These are phyloP conservation scores for Coemansia sp. DNA, from an alignment of 371 early-diverging fungal genomes.

Conservation along the genomic window DNA sequence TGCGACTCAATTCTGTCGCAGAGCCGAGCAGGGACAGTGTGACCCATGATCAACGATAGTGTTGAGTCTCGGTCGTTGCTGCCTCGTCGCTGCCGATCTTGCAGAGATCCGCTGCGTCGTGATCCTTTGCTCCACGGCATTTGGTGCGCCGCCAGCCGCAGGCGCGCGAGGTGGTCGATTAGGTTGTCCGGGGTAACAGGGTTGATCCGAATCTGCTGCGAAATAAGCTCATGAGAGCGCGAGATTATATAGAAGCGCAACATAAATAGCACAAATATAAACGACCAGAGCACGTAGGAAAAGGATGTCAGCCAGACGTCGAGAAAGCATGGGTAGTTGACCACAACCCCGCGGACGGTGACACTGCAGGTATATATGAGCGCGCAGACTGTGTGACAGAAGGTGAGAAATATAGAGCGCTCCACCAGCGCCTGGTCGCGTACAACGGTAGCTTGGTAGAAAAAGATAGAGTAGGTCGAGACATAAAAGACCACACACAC, in stretches of 20 bases:
- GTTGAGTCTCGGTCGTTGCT: neutral
- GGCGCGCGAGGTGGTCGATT: constrained; percentile 12
- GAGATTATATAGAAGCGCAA: constrained; percentile 18
- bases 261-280: constrained; percentile 20
- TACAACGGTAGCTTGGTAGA: constrained; percentile 20
- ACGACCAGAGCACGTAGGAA: constrained; percentile 21
- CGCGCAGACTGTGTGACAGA: constrained; percentile 12
- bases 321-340: constrained; percentile 36
- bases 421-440: constrained; percentile 21
- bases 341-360: constrained; percentile 9
- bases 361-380: constrained; percentile 8
- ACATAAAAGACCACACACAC: constrained; percentile 6
- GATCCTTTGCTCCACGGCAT: constrained; percentile 5
- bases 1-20: neutral
- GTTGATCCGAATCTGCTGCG: constrained; percentile 20
- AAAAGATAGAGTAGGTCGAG: constrained; percentile 12
- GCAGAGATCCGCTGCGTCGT: neutral
- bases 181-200: constrained; percentile 39
- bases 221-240: constrained; percentile 11
- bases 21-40: neutral
- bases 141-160: constrained; percentile 5
- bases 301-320: constrained; percentile 25
- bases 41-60: neutral
- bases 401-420: constrained; percentile 25
- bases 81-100: neutral